Evolutionary conservation across 2,329 filamentous ascomycete genomes (phyloP), one percentile per base, ranked within the genome.

Genomic region (Aspergillus bombycis): DNA sequence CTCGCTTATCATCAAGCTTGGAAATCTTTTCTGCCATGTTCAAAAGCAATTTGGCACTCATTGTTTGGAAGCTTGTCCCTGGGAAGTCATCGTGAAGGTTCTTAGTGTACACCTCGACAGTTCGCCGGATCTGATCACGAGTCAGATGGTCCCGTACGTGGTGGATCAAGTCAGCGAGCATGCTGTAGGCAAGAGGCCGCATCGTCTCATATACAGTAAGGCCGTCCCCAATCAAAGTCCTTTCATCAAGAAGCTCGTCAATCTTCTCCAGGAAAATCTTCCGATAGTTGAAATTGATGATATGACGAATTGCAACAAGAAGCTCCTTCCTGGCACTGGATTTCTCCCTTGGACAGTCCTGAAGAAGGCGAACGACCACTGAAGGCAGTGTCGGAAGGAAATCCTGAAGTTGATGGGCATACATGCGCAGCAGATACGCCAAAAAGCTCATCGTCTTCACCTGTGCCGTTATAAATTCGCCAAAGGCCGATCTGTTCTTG

Each of bases 381-480:
- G 91, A 89, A 0, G 95, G 95, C 19, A 99, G 82, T 0, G 88
- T 90, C 0, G 89, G 90, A 32, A 99, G 81, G 71, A 99, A 98
- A 70, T 99, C 95, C 12, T 88, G 88, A 11, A 99, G 82, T 68
- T 97, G 91, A 62, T 91, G 90, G 2, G 93, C 89, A 77, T 97
- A 96, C 55, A 96, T 91, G 50, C 95, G 85, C 14, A 99, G 85
- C 0, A 99, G 82, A 74, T 98, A 99, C 1, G 96, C 96, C 69
- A 99, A 78, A 72, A 99, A 99, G 72, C 94, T 98, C 94, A 99
- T 98, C 0, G 94, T 98, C 83, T 99, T 98, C 19, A 99, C 95
- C 77, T 99, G 96, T 1, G 94, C 93, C 0, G 93, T 98, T 68
- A 99, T 96, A 69, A 98, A 96, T 72, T 99, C 96, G 41, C 94